Base-by-base conservation (phyloP, 2,329 filamentous ascomycete species). In the Fusarium papillatum region DNA sequence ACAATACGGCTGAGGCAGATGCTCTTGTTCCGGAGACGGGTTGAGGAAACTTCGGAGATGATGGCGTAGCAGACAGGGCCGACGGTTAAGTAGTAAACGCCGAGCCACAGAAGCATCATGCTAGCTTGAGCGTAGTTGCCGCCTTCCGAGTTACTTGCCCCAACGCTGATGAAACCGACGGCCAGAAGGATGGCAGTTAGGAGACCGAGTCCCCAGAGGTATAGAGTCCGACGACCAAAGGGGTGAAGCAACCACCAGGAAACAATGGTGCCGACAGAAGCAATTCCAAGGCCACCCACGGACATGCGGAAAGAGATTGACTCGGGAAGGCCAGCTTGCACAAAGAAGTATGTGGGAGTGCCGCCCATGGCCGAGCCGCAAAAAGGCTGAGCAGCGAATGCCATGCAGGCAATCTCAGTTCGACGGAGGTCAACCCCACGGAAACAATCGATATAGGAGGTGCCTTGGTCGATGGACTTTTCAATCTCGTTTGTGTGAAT, bases 391-490 rank as follows among this genome's bases (percentile, higher is more conserved):
- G 66, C 66, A 7, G 61, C 26, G 6, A 64, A 69, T 9, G 61
- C 48, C n/a, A 64, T n/a, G 68, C 85, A 83, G 38, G 84, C 84
- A 38, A 88, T 86, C 70, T 87, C 85, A 2, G 86, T 87, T 41
- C 87, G 82, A 2, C 86, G 83, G 13, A 86, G 80, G 66, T 90
- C 86, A 10, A 81, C 76, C 10, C 84, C 85, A 29, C 84, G 85
- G 79, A 90, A 89, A 74, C 87, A 88, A 78, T 89, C 86, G 31
- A 78, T 61, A 74, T 90, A 90, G 0, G 80, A 83, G 1, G 84
- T 84, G 4, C 86, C 87, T 3, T 76, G 76, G 1, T 83, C 82
- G 41, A 84, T 79, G n/a, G 82, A 79, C 39, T 83, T 80, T 76
- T 89, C 68, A 39, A 71, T 62, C 38, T 68, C 26, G 26, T 85